Evolutionary conservation across 1,139 yeast genomes (phyloP).

Genomic region (Candida buenavistaensis): DNA sequence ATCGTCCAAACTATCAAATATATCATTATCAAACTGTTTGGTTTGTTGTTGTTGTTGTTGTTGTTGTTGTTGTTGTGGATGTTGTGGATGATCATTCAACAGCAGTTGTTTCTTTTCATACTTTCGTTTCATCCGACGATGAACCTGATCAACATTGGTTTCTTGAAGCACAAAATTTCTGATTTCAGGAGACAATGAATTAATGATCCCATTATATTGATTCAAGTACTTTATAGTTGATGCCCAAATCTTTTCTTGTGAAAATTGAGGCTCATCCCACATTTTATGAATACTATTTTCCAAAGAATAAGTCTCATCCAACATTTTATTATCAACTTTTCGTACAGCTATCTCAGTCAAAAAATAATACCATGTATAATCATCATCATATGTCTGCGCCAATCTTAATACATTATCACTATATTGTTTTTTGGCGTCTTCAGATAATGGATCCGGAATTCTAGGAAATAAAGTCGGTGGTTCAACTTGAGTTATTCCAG

Average conservation of each 20-base stretch:
- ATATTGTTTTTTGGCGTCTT: conserved; percentile 20
- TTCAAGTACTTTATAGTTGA: conserved; percentile 36
- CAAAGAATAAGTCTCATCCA: conserved; percentile 36
- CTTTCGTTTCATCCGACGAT: conserved; percentile 28
- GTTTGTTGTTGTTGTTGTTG: conserved; percentile 18
- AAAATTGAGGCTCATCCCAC: conserved; percentile 33
- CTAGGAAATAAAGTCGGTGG: conserved; percentile 47
- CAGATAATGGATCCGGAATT: conserved; percentile 31
- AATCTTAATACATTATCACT: conserved; percentile 29
- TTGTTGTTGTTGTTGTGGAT: conserved; percentile 14
- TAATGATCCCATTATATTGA: conserved; percentile 43
- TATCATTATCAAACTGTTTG: conserved; percentile 13
- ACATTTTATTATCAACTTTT: conserved; percentile 45
- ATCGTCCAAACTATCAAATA: conserved; percentile 30
- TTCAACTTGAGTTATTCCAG: conserved; percentile 40
- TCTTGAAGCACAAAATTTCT: conserved; percentile 37
- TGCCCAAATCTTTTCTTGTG: conserved; percentile 26
- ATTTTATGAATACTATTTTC: conserved; percentile 14
- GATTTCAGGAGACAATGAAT: conserved; percentile 36
- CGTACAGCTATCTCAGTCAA: conserved; percentile 51
- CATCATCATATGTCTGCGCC: conserved; percentile 35
- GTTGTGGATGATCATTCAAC: no score
- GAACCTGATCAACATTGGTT: conserved; percentile 34
- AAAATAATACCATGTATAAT: conserved; percentile 48
- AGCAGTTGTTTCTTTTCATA: conserved; percentile 18